Evolutionary conservation across 345 rosid genomes (phyloP).

Genomic region (Cardiospermum halicacabum): DNA sequence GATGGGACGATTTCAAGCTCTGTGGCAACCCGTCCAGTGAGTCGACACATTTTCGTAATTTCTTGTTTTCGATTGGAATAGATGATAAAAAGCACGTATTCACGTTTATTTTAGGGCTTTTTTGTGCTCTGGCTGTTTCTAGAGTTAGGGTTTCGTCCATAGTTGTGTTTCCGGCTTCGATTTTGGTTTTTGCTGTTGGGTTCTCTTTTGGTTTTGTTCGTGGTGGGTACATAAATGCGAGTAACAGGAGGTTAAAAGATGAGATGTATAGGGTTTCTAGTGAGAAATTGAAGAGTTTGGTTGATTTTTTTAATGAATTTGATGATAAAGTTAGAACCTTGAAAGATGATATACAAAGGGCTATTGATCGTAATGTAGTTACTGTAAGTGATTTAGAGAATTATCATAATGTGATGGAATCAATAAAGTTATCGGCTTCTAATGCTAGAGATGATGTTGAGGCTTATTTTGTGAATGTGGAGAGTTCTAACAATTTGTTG

Average conservation of each 20-base stretch:
- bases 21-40: constrained; percentile 33
- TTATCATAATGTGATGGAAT: constrained; percentile 38
- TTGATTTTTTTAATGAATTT: constrained; percentile 42
- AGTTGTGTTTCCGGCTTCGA: constrained; percentile 48
- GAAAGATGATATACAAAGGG: constrained; percentile 36
- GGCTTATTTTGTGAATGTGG: constrained; percentile 23
- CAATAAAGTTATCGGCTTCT: constrained; percentile 32
- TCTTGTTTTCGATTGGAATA: constrained; percentile 42
- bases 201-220: constrained; percentile 53
- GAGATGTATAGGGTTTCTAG: constrained; percentile 27
- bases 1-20: constrained; percentile 49
- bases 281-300: constrained; percentile 34
- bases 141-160: constrained; percentile 52
- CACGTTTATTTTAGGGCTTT: constrained; percentile 41
- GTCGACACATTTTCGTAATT: constrained; percentile 36
- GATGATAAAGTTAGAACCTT: constrained; percentile 35
- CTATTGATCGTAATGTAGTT: constrained; percentile 42
- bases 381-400: constrained; percentile 35
- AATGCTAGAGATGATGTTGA: constrained; percentile 32
- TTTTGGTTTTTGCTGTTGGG: constrained; percentile 50
- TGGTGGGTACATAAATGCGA: constrained; percentile 30
- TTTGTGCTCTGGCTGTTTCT: constrained; percentile 49
- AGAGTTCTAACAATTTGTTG: constrained; percentile 16
- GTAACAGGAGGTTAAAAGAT: constrained; percentile 35
- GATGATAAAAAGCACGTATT: constrained; percentile 42